A percentile compares a stretch with the other conserved stretches of the same genome.
Conservation (phyloP, 164 flowering plant species). For the Vitis riparia region DNA sequence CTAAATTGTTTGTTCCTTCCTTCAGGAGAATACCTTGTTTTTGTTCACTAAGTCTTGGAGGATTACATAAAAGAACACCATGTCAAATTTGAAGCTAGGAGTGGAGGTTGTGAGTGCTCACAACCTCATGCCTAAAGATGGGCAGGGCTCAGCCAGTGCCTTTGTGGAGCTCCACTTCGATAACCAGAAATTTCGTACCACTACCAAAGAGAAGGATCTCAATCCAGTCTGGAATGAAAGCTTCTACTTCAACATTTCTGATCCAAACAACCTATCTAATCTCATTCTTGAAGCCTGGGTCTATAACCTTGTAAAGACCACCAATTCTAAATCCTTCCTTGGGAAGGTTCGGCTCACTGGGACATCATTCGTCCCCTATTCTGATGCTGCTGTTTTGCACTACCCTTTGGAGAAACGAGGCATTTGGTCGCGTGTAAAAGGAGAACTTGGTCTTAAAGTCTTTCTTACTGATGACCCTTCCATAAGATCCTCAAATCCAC, state of each 20-base stretch:
- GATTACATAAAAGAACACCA: neutral
- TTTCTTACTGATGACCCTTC: slow-evolving; percentile 55
- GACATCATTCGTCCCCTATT: slow-evolving; percentile 53
- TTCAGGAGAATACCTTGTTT: too few species aligned
- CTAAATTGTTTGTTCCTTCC: too few species aligned
- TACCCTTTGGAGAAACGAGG: slow-evolving; percentile 66
- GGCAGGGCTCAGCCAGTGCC: slow-evolving; percentile 65
- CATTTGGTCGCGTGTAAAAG: slow-evolving; percentile 59
- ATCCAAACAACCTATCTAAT: slow-evolving; percentile 51
- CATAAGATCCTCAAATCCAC: slow-evolving; percentile 33
- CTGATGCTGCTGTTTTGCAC: slow-evolving; percentile 65
- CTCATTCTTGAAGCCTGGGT: slow-evolving; percentile 60
- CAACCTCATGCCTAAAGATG: slow-evolving; percentile 74
- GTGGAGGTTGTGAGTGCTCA: slow-evolving; percentile 82
- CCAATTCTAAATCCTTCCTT: slow-evolving; percentile 38
- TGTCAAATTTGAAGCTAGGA: slow-evolving; percentile 62
- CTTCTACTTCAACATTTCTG: slow-evolving; percentile 58
- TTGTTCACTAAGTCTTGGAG: too few species aligned
- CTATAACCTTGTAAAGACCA: slow-evolving; percentile 39
- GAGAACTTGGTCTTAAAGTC: slow-evolving; percentile 74
- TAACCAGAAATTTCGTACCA: slow-evolving; percentile 61
- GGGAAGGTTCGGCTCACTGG: slow-evolving; percentile 71
- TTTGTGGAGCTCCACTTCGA: slow-evolving; percentile 86
- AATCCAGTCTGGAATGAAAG: slow-evolving; percentile 87
- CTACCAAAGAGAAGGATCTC: slow-evolving; percentile 64